Conservation (phyloP, 371 early-diverging fungal species). For the Mortierella sp. region DNA sequence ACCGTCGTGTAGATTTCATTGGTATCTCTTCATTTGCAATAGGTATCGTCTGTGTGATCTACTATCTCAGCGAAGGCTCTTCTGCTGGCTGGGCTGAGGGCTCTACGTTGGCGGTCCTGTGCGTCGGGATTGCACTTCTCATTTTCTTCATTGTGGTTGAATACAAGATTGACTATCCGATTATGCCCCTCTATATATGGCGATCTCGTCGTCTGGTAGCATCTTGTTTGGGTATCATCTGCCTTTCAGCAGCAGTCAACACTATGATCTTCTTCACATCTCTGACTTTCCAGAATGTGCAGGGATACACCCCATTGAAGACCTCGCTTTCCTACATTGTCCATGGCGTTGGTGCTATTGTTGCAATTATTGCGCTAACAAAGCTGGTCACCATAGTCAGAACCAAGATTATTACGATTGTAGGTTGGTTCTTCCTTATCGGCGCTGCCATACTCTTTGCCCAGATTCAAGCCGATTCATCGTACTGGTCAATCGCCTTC, state of each 20-base stretch:
- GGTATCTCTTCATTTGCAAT: slow-evolving; percentile 7
- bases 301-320: not conserved
- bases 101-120: slow-evolving; percentile 3
- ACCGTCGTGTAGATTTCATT: slow-evolving; percentile 10
- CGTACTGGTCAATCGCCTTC: not conserved
- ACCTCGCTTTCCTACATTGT: not conserved
- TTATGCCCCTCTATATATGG: slow-evolving; percentile 25
- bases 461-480: not conserved
- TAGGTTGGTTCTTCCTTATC: not conserved
- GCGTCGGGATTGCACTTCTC: slow-evolving; percentile 14
- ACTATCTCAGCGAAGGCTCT: slow-evolving; percentile 15
- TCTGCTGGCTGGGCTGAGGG: slow-evolving; percentile 21
- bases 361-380: not conserved
- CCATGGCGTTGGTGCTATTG: slow-evolving; percentile 1
- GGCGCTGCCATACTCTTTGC: not conserved
- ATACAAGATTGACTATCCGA: slow-evolving; percentile 2
- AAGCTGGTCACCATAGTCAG: not conserved
- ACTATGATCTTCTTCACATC: slow-evolving; percentile 17
- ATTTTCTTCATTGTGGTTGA: slow-evolving; percentile 8
- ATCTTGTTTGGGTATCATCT: slow-evolving; percentile 4
- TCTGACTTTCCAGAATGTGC: slow-evolving; percentile 12
- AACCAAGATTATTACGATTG: not conserved
- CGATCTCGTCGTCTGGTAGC: not conserved
- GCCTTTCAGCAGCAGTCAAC: slow-evolving; percentile 6
- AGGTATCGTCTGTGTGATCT: slow-evolving; percentile 18